Base-by-base conservation (phyloP, 2,329 filamentous ascomycete genomes). In the Aureobasidium sp. region DNA sequence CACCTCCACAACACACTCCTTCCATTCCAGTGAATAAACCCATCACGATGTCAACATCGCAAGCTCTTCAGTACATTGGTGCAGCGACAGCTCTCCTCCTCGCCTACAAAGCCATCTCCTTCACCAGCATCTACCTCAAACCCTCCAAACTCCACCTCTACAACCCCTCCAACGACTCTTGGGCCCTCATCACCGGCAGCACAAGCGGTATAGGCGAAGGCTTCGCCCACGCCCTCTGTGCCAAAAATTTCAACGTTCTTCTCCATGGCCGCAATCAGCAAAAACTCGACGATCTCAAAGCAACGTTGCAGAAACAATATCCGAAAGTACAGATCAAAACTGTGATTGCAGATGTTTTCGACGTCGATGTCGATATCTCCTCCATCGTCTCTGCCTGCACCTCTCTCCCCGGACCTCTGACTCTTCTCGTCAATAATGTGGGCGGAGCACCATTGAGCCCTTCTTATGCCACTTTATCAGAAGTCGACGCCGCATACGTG, bases 371-470 rank as follows among this genome's bases (percentile, higher is more conserved):
- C 8, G 66, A 70, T 9, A 64, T 74, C 32, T 54, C 65, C 1
- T 62, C 58, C n/a, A 67, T 71, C 58, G 62, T 62, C 11, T 55
- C 49, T 1, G 62, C 68, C 4, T 67, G 77, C 10, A 64, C 71
- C 1, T 42, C 61, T 3, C 42, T 68, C 7, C 58, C 62, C 54
- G 67, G 79, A 39, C 69, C 78, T 63, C 70, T 86, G 36, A 83
- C 78, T 0, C 70, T 85, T 2, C 71, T 86, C 29, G 69, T 86
- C 66, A 85, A 85, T 71, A 85, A 85, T 68, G 78, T 82, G 0
- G 82, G 83, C 21, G 79, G 79, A 11, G 69, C 67, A 10, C 66
- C 66, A 13, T 59, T 64, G 11, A 57, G 71, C 60, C 69, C 71
- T 5, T 63, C 67, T 1, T 80, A 73, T 62, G 68, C 67, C 3